Evolutionary conservation across 257 asterid genomes (phyloP).

Genomic region (Lavandula angustifolia): DNA sequence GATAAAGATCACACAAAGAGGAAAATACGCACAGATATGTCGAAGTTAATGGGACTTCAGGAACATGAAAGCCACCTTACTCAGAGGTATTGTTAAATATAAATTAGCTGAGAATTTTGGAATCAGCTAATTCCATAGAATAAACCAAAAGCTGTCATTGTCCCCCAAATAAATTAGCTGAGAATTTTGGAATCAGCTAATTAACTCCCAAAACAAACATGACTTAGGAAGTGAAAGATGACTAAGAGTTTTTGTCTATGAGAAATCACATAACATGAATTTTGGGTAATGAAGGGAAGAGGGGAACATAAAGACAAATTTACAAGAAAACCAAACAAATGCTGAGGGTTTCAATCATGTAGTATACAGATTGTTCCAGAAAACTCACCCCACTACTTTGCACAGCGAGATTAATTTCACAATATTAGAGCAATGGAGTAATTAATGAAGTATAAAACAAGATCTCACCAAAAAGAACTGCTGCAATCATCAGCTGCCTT

Average conservation of each 20-base stretch:
- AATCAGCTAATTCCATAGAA: slow-evolving; percentile 1
- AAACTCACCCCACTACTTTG: slow-evolving; percentile 17
- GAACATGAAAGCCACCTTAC: not conserved
- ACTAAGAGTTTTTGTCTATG: not conserved
- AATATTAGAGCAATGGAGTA: slow-evolving; percentile 13
- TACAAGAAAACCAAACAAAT: not conserved
- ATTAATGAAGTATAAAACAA: slow-evolving; percentile 21
- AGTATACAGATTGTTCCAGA: slow-evolving; percentile 7
- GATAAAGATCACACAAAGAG: not conserved
- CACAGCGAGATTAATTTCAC: slow-evolving; percentile 1
- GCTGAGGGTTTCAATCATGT: not conserved
- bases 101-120: not conserved
- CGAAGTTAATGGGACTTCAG: slow-evolving; percentile 9
- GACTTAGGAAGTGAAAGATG: not conserved
- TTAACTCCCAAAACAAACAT: not conserved
- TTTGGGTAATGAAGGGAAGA: not conserved
- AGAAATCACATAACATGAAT: not conserved
- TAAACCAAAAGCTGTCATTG: slow-evolving; percentile 1
- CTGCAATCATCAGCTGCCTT: slow-evolving; percentile 83
- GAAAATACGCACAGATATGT: not conserved
- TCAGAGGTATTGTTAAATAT: not conserved
- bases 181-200: not conserved
- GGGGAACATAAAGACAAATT: slow-evolving; percentile 2
- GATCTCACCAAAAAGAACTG: slow-evolving; percentile 78
- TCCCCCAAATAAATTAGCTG: not conserved